These are phyloP conservation scores for Helichrysum umbraculigerum DNA, from an alignment of 129 eudicot species.

Conservation along the genomic window DNA sequence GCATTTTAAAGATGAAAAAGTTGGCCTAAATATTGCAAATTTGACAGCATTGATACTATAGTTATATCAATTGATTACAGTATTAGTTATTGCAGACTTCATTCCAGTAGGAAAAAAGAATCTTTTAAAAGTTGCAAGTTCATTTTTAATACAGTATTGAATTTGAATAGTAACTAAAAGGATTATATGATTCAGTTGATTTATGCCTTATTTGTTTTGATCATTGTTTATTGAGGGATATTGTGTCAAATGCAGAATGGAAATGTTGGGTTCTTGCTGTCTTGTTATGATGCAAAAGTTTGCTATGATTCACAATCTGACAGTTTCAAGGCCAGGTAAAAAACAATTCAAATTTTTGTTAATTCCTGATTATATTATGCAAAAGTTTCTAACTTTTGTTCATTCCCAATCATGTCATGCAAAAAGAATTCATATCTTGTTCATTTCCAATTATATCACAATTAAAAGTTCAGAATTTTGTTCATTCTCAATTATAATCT, in stretches of 20 bases:
- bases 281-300: conserved; percentile 94
- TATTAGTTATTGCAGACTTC: not conserved
- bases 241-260: conserved; percentile 72
- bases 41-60: not conserved
- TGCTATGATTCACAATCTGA: conserved; percentile 68
- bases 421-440: not conserved
- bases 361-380: conserved; percentile 1
- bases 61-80: not conserved
- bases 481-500: not conserved
- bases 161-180: not conserved
- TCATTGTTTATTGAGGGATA: not conserved
- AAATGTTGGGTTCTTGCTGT: conserved; percentile 87
- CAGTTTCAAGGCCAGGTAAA: conserved; percentile 84
- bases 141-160: not conserved
- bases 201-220: not conserved
- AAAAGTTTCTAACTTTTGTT: not conserved
- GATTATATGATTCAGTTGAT: conserved; percentile 4
- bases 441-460: not conserved
- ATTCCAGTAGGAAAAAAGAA: not conserved
- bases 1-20: not conserved
- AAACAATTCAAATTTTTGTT: not conserved
- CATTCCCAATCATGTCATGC: not conserved
- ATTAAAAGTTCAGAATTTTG: not conserved
- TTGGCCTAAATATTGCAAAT: not conserved
- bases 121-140: not conserved